These are phyloP conservation scores for Crotalaria pallida DNA, from an alignment of 306 rosid genomes.

Conservation along the genomic window DNA sequence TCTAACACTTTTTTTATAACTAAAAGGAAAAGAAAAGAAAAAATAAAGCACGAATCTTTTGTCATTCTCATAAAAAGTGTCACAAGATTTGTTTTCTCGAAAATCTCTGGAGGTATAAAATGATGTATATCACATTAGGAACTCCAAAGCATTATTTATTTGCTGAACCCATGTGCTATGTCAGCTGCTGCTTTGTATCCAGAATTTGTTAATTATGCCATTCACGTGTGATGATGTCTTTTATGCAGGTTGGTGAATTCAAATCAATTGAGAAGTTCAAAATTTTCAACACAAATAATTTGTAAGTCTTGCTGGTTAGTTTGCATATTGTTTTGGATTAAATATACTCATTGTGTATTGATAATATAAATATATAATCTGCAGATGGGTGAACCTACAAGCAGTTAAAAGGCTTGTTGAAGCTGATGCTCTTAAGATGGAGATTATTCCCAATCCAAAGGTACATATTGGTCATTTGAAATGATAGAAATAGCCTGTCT, in stretches of 20 bases:
- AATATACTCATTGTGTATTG: constrained; percentile 16
- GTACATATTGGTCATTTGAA: constrained; percentile 29
- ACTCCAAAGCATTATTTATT: neutral
- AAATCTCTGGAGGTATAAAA: neutral
- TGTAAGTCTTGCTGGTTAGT: constrained; percentile 48
- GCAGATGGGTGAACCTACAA: constrained; percentile 90
- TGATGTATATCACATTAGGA: neutral
- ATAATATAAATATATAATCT: constrained; percentile 20
- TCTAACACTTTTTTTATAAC: neutral
- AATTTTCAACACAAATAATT: constrained; percentile 94
- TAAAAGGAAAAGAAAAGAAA: neutral
- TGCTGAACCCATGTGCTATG: neutral
- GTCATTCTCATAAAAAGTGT: constrained; percentile 12
- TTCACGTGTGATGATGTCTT: constrained; percentile 26
- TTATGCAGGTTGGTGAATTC: constrained; percentile 79
- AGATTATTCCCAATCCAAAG: constrained; percentile 98
- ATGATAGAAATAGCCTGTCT: neutral
- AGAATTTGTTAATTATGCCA: constrained; percentile 10
- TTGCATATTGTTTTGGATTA: constrained; percentile 4
- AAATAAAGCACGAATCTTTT: neutral
- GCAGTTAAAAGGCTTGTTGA: constrained; percentile 92
- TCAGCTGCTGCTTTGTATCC: neutral
- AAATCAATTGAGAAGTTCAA: constrained; percentile 98
- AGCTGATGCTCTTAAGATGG: constrained; percentile 92
- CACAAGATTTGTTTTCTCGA: neutral